Conservation (phyloP, 1,139 yeast species). For the Zygoascus meyerae region DNA sequence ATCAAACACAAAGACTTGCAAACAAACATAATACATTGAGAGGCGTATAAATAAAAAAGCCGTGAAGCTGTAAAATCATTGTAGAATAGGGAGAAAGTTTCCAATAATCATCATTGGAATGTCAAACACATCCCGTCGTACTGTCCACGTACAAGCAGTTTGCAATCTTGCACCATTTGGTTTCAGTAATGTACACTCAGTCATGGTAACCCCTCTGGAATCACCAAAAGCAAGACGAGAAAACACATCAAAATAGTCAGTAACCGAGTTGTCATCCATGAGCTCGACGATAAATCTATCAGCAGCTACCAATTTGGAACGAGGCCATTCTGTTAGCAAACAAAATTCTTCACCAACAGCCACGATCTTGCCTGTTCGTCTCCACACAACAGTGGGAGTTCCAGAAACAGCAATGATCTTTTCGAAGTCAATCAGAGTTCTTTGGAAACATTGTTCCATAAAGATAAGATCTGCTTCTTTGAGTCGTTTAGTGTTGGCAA, state of each 20-base stretch:
- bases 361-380: constrained; percentile 90
- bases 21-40: not conserved
- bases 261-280: constrained; percentile 78
- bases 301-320: constrained; percentile 50
- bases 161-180: constrained; percentile 46
- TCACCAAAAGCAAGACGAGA: constrained; percentile 88
- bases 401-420: constrained; percentile 78
- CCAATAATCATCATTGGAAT: constrained; percentile 97
- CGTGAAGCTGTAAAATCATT: constrained; percentile 1
- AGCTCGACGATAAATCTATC: constrained; percentile 77
- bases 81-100: constrained; percentile 36
- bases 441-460: constrained; percentile 92
- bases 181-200: constrained; percentile 70
- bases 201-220: constrained; percentile 78
- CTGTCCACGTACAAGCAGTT: constrained; percentile 86
- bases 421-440: constrained; percentile 81
- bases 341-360: constrained; percentile 91
- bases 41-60: not conserved
- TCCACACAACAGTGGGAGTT: constrained; percentile 92
- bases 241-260: constrained; percentile 82
- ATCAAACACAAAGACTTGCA: not conserved
- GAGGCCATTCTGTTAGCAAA: constrained; percentile 80
- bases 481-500: constrained; percentile 82
- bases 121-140: constrained; percentile 81
- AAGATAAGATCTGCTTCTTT: constrained; percentile 87